phyloP scores from a whole-genome alignment of 1,284 basidiomycete species.

The Malassezia dermatis region DNA sequence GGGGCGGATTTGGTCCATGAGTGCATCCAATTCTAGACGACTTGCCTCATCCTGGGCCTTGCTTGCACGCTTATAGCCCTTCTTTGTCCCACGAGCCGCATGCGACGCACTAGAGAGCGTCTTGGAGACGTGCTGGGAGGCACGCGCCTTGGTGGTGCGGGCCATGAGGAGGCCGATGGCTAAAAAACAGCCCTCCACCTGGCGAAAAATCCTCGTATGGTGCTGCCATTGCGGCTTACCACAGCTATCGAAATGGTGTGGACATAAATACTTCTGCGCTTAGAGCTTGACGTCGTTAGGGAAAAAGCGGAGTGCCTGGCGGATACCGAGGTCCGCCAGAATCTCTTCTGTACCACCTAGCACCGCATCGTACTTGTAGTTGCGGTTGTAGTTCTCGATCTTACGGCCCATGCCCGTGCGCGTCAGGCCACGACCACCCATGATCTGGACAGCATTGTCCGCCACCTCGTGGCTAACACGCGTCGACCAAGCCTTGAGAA shows the following conservation, averaged over 20 bases:
- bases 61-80: neutral
- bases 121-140: neutral
- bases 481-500: constrained; percentile 56
- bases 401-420: constrained; percentile 56
- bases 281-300: constrained; percentile 38
- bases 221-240: neutral
- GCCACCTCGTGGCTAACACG: constrained; percentile 53
- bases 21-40: neutral
- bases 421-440: constrained; percentile 60
- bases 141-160: neutral
- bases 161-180: neutral
- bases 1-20: neutral
- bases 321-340: constrained; percentile 53
- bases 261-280: neutral
- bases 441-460: constrained; percentile 67
- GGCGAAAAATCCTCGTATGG: neutral
- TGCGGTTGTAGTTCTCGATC: constrained; percentile 52
- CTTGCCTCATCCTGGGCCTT: neutral
- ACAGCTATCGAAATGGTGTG: neutral
- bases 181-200: neutral
- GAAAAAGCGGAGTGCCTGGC: constrained; percentile 49
- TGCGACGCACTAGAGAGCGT: neutral
- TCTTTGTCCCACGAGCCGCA: neutral
- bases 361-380: constrained; percentile 63
- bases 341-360: constrained; percentile 50